Conservation (phyloP, 257 asterid species). For the Pogostemon cablin region DNA sequence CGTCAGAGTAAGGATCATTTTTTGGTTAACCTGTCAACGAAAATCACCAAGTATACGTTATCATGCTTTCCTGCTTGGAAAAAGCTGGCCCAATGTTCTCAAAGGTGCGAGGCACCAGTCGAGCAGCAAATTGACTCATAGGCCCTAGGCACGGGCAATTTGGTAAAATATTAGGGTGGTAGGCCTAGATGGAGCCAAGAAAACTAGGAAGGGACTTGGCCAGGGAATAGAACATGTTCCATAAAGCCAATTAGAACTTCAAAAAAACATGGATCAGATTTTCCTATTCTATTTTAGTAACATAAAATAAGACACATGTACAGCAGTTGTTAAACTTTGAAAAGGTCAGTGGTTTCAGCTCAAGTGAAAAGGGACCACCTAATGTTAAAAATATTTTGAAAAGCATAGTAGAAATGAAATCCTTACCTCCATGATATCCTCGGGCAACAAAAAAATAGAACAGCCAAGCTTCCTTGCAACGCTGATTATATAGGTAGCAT, state of each 20-base stretch:
- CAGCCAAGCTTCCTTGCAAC: constrained; percentile 98
- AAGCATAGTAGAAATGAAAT: constrained; percentile 21
- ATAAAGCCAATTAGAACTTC: background rate
- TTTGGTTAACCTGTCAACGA: constrained; percentile 82
- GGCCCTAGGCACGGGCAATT: background rate
- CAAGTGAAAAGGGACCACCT: constrained; percentile 10
- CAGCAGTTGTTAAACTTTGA: background rate
- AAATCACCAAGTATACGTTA: constrained; percentile 16
- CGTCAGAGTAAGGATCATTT: constrained; percentile 92
- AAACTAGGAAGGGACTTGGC: background rate
- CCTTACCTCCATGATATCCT: constrained; percentile 92
- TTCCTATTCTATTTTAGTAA: background rate
- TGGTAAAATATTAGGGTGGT: background rate
- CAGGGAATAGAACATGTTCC: background rate
- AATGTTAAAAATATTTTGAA: constrained; percentile 20
- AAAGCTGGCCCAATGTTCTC: background rate
- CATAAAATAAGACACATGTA: constrained; percentile 8
- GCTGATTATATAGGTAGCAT: constrained; percentile 96
- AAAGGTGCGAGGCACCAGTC: background rate
- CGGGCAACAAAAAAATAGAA: constrained; percentile 95
- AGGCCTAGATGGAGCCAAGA: background rate
- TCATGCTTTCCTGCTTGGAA: constrained; percentile 5
- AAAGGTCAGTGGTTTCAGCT: background rate
- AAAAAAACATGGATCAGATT: background rate
- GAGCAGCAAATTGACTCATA: background rate